Evolutionary conservation across 129 eudicot genomes (phyloP), one percentile per base, ranked within the genome.

Genomic region (Ambrosia artemisiifolia): DNA sequence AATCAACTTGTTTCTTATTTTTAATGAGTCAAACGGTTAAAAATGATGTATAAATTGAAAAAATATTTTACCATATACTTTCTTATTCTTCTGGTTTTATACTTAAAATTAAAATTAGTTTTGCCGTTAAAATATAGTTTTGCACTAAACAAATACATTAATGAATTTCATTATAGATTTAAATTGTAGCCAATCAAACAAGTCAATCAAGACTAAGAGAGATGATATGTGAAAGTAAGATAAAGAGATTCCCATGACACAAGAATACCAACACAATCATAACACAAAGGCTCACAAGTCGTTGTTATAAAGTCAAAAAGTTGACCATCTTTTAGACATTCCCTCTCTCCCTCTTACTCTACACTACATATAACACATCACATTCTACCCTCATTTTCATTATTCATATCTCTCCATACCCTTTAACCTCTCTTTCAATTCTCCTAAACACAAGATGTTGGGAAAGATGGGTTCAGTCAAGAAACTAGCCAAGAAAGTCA

Each of bases 401-500:
- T 13, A 38, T 42, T 56, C 75, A 54, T 55, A 19, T 36, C 77
- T 72, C 17, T 11, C 69, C 5, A 48, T 24, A 0, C 78, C 16
- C 20, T 72, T 38, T 4, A 17, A 55, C 53, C 53, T 44, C 75
- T 28, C 75, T 40, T 64, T 35, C 67, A 28, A 53, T 34, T 62
- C 78, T 47, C 77, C 49, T 65, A 60, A 33, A 5, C 44, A 33
- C 56, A 82, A 79, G 42, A 91, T 91, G 97, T 70, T 88, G 55
- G 90, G 90, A 44, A 91, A 86, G 73, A 69, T 91, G 70, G 88
- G 79, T 40, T 84, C 95, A 6, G 83, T 91, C 59, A 88, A 88
- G 85, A 88, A 91, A 73, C 85, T 88, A 64, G 92, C 95, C 74
- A 88, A 82, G 85, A 91, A 86, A 63, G 86, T 84, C 7, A 88